These are phyloP conservation scores for Xerocomus amazonicus DNA, from an alignment of 1,284 basidiomycete species.

Conservation along the genomic window DNA sequence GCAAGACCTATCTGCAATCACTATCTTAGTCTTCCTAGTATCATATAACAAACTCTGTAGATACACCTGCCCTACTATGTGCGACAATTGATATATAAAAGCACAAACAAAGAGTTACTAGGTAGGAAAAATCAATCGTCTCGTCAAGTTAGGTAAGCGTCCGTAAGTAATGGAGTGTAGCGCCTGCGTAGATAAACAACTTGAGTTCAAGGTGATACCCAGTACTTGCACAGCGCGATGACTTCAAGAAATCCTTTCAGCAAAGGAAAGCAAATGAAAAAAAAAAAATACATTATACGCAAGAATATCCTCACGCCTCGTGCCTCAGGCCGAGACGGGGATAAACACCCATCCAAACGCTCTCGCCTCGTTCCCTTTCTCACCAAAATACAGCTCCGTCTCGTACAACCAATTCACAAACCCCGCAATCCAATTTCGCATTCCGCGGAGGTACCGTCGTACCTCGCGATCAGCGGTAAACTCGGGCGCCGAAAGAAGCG, in stretches of 20 bases:
- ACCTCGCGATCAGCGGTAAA: constrained; percentile 29
- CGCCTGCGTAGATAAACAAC: neutral
- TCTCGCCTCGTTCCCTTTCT: constrained; percentile 53
- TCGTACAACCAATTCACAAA: constrained; percentile 59
- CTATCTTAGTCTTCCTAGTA: too few species aligned
- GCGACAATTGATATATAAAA: neutral
- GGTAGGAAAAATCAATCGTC: neutral
- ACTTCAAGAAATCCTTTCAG: constrained; percentile 11
- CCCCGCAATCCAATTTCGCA: constrained; percentile 52
- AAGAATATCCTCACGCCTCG: neutral
- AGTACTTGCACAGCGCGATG: neutral
- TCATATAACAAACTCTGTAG: too few species aligned
- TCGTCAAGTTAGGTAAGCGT: neutral
- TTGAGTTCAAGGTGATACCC: neutral
- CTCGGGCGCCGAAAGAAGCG: constrained; percentile 12
- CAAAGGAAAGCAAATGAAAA: neutral
- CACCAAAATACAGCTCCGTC: constrained; percentile 54
- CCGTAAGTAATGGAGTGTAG: neutral
- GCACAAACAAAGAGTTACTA: too few species aligned
- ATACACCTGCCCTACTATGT: too few species aligned
- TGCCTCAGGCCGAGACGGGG: constrained; percentile 15
- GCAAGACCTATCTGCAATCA: too few species aligned
- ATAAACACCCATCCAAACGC: constrained; percentile 61
- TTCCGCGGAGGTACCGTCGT: constrained; percentile 41
- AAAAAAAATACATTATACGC: constrained; percentile 3